Base-by-base conservation (phyloP, 2,329 filamentous ascomycete genomes). In the Monosporascus sp. region DNA sequence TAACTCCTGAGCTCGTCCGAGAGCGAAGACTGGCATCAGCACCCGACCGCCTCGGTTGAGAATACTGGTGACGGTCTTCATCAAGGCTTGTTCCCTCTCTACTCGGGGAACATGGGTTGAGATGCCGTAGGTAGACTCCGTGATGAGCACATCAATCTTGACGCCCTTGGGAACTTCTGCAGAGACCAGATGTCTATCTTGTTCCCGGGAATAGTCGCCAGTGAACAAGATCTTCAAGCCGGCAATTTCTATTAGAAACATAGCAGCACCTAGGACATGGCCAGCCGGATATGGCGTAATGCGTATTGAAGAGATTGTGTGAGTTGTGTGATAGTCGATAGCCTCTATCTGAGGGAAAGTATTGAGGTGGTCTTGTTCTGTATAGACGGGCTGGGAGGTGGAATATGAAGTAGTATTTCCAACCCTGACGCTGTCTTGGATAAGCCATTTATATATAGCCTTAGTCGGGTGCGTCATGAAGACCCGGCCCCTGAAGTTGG, bases 391-490 rank as follows among this genome's bases (percentile, higher is more conserved):
- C 78, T 94, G 80, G 65, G 89, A 78, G 0, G 77, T 78, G 51
- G 78, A 74, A 59, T 83, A 82, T 9, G 82, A 84, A 2, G 82
- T 84, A 5, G 81, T 85, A 65, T 85, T 88, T 68, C 87, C 88
- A 31, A 99, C 92, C 55, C 94, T 87, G 45, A 99, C 90, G 61
- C 91, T 96, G 72, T 99, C 94, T 71, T 96, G 91, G 58, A 97
- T 97, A 50, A 97, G 84, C 93, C 94, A 97, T 74, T 97, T 97
- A 81, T 99, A 99, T 69, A 99, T 99, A 63, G 94, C 94, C 72
- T 99, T 97, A 47, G 94, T 99, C 2, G 94, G 91, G 76, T 99
- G 94, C 50, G 94, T 99, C 93, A 97, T 99, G 76, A 97, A 97
- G 56, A 97, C 93, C 22, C 92, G 86, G 48, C 94, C 94, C 60